Base-by-base conservation (phyloP, 352 stramenopile species). In the Phytophthora cactorum region DNA sequence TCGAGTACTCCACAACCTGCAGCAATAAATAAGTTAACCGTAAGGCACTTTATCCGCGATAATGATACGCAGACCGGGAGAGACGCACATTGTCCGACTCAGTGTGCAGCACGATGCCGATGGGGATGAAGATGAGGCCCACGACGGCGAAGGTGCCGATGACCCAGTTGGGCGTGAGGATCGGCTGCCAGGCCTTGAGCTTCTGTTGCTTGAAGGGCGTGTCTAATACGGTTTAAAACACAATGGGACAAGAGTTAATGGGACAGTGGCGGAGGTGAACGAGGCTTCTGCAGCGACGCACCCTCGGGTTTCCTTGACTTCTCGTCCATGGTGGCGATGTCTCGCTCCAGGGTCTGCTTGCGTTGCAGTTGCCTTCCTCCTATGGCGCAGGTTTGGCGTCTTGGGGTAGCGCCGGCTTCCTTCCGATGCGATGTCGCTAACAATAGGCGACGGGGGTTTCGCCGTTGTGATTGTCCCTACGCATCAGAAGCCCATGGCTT, bases 131-230 rank as follows among this genome's bases (percentile, higher is more conserved):
- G 68, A 98, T 93, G 22, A 98, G 75, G 1, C 92, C 95, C 28
- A 99, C 89, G 52, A 98, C 71, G 39, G 98, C 76, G 64, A 99
- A 98, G 15, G 94, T 86, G 58, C 78, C 83, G 68, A 99, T 98
- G 62, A 99, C 93, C 90, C 90, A 99, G 60, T 89, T 95, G 44
- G 98, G 96, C 75, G 97, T 98, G 28, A 99, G 76, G 52, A 99
- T 97, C 8, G 97, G 97, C 82, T 98, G 92, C 96, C 97, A 99
- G 38, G 97, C 90, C 67, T 97, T 95, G 61, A 96, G 82, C 77
- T 92, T 93, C 66, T 96, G 88, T 79, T 96, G 88, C 75, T 96
- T 96, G 67, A 96, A 96, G 44, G 86, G 88, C 39, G 86, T 96
- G 75, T 96, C 88, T 94, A n/a, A 6, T 6, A 36, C 34, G 36